A percentile compares a stretch with the other conserved stretches of the same genome.
phyloP scores from a whole-genome alignment of 2,329 filamentous ascomycete genomes.

The Taxawa tesnikishii region DNA sequence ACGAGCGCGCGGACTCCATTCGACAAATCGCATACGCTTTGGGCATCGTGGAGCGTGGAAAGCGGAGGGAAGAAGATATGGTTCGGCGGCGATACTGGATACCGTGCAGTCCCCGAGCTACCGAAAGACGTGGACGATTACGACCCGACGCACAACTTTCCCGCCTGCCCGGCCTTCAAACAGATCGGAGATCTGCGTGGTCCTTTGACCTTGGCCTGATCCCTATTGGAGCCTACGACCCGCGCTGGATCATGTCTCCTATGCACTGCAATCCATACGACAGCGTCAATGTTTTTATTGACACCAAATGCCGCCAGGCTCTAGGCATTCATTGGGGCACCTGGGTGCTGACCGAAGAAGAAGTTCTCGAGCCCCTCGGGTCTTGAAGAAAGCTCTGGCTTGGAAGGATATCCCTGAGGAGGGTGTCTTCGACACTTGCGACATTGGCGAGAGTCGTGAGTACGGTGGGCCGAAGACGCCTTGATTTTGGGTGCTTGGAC shows the following conservation, averaged over 20 bases:
- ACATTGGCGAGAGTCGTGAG: constrained; percentile 72
- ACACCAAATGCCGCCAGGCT: constrained; percentile 65
- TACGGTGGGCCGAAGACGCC: constrained; percentile 21
- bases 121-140: constrained; percentile 59
- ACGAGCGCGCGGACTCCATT: constrained; percentile 55
- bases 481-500: no score
- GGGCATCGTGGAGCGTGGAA: constrained; percentile 74
- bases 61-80: constrained; percentile 68
- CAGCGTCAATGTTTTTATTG: constrained; percentile 76
- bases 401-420: constrained; percentile 54
- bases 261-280: constrained; percentile 84
- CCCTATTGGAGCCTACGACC: constrained; percentile 82
- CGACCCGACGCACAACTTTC: constrained; percentile 51
- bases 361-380: constrained; percentile 70
- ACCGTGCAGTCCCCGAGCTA: constrained; percentile 60
- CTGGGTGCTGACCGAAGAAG: constrained; percentile 77
- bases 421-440: constrained; percentile 69
- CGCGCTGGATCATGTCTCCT: constrained; percentile 59
- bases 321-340: constrained; percentile 86
- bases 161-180: constrained; percentile 71
- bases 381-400: constrained; percentile 60
- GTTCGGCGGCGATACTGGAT: constrained; percentile 82
- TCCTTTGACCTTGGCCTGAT: constrained; percentile 87
- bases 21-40: constrained; percentile 67
- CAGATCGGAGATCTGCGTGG: constrained; percentile 71